These are phyloP conservation scores for Hortiboletus rubellus DNA, from an alignment of 1,284 basidiomycete genomes.

Conservation along the genomic window DNA sequence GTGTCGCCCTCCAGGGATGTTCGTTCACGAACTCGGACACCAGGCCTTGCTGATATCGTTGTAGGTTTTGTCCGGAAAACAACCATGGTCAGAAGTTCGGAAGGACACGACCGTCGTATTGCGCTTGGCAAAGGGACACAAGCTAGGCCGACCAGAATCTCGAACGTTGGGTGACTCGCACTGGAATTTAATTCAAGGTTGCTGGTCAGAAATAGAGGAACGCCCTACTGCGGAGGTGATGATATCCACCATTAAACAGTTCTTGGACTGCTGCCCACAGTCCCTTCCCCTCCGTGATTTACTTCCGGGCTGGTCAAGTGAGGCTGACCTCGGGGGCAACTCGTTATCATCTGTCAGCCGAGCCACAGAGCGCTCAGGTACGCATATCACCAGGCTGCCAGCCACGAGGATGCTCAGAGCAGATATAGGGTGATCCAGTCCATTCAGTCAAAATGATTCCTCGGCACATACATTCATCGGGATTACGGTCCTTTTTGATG, in stretches of 20 bases:
- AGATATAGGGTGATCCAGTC: not conserved
- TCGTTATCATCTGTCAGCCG: not conserved
- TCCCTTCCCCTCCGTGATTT: not conserved
- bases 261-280: not conserved
- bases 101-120: not conserved
- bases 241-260: not conserved
- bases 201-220: not conserved
- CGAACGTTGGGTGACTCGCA: slow-evolving; percentile 6
- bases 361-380: not conserved
- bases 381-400: no score
- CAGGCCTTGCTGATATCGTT: not conserved
- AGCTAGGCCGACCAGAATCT: not conserved
- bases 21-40: not conserved
- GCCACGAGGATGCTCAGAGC: not conserved
- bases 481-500: no score
- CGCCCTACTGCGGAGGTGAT: not conserved
- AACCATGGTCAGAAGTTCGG: slow-evolving; percentile 8
- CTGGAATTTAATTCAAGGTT: slow-evolving; percentile 10
- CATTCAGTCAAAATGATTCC: no score
- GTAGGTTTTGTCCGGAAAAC: slow-evolving; percentile 4
- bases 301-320: not conserved
- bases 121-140: not conserved
- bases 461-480: no score
- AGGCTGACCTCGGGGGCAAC: not conserved
- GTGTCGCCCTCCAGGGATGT: slow-evolving; percentile 3